Conservation (phyloP, 2,329 filamentous ascomycete genomes). For the Didymosphaeria variabile region DNA sequence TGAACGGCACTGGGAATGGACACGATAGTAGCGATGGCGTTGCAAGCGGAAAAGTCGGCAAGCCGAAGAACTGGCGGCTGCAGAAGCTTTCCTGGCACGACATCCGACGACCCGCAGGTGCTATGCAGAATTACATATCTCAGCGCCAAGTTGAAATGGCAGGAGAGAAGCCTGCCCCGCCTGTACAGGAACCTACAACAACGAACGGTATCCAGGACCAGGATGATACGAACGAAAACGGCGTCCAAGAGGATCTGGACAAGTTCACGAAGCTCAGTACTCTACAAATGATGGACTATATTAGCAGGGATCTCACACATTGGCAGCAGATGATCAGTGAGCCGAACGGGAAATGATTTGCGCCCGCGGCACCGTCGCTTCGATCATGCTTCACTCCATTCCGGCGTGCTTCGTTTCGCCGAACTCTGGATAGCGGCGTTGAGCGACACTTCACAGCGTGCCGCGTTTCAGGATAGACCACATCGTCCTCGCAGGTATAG, state of each 20-base stretch:
- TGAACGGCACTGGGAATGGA: conserved; percentile 44
- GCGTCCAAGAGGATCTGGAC: conserved; percentile 51
- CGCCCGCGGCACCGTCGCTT: background rate
- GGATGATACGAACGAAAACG: conserved; percentile 54
- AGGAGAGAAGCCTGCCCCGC: conserved; percentile 57
- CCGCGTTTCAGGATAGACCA: background rate
- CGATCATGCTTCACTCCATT: background rate
- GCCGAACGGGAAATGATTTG: conserved; percentile 38
- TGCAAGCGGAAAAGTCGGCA: conserved; percentile 67
- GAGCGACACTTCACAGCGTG: background rate
- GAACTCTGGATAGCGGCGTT: background rate
- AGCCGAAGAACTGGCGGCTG: conserved; percentile 64
- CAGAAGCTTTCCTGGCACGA: conserved; percentile 80
- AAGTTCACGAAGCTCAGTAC: conserved; percentile 78
- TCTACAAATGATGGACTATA: conserved; percentile 88
- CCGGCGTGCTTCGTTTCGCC: background rate
- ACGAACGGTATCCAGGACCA: conserved; percentile 34
- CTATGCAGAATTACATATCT: conserved; percentile 88
- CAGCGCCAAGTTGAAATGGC: conserved; percentile 89
- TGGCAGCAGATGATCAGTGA: conserved; percentile 72
- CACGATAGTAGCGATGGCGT: conserved; percentile 64
- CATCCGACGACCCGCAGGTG: conserved; percentile 83
- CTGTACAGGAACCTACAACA: conserved; percentile 33
- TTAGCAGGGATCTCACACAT: conserved; percentile 81
- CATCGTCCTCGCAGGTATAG: background rate